A percentile compares a stretch with the other conserved stretches of the same genome.
Evolutionary conservation across 169 alveolate species (phyloP).

Genomic region (Perkinsus olseni): DNA sequence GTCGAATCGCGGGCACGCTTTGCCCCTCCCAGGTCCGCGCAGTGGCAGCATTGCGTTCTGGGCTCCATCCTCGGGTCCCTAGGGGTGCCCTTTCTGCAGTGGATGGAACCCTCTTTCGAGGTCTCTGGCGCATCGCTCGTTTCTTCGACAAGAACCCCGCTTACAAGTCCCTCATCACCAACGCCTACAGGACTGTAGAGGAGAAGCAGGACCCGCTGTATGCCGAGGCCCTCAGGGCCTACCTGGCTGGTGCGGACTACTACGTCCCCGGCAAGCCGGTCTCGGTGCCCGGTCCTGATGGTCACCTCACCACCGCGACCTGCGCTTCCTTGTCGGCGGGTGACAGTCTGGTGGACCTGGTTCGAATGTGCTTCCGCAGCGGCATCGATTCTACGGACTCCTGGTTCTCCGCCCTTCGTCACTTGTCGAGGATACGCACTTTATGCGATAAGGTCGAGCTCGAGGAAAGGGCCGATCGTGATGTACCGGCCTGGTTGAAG

Average conservation of each 20-base stretch:
- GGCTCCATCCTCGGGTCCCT: neutral
- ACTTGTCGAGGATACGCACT: neutral
- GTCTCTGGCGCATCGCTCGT: neutral
- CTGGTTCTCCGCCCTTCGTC: neutral
- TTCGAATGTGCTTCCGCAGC: neutral
- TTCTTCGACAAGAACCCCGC: conserved; percentile 2
- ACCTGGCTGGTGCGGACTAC: neutral
- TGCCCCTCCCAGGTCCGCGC: neutral
- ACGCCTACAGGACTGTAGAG: neutral
- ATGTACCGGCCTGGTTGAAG: neutral
- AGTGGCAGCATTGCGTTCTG: neutral
- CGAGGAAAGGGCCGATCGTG: neutral
- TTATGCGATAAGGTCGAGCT: neutral
- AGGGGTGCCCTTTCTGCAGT: neutral
- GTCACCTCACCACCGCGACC: neutral
- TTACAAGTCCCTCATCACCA: neutral
- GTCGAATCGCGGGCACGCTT: neutral
- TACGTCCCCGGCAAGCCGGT: neutral
- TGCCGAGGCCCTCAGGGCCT: neutral
- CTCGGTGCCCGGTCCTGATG: neutral
- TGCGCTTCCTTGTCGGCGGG: neutral
- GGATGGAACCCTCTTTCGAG: neutral
- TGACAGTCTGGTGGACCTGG: neutral
- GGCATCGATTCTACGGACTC: neutral
- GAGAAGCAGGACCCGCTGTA: neutral